Conservation (phyloP, 2,329 filamentous ascomycete species). For the Aspergillus brasiliensis region DNA sequence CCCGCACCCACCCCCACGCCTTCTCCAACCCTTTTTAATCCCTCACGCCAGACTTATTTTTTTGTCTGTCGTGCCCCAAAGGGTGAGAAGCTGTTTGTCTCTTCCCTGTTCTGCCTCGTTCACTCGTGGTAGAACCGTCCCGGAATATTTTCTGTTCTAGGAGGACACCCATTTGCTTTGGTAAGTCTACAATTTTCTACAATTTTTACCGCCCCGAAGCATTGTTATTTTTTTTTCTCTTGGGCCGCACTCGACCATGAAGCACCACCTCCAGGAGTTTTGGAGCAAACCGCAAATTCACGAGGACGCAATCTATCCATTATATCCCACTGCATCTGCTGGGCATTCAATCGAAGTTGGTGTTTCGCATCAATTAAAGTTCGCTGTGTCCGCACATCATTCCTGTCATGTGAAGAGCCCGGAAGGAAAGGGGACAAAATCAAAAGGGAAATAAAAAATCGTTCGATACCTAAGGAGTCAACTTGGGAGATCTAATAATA, state of each 20-base stretch:
- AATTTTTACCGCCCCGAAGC: constrained; percentile 12
- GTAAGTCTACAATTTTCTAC: constrained; percentile 26
- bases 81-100: constrained; percentile 22
- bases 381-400: constrained; percentile 2
- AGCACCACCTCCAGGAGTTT: not conserved
- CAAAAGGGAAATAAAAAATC: constrained; percentile 10
- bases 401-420: not conserved
- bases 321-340: not conserved
- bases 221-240: constrained; percentile 3
- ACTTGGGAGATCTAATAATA: constrained; percentile 8
- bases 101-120: constrained; percentile 33
- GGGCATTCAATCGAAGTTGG: not conserved
- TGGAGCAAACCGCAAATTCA: not conserved
- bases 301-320: not conserved
- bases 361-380: not conserved
- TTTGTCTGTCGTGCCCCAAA: constrained; percentile 25
- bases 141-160: constrained; percentile 21
- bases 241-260: not conserved
- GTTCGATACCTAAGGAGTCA: constrained; percentile 14
- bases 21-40: constrained; percentile 23
- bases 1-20: constrained; percentile 25
- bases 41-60: constrained; percentile 22
- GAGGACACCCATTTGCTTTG: constrained; percentile 25
- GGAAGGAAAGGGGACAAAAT: constrained; percentile 2
- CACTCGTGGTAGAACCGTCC: constrained; percentile 36